A percentile compares a stretch with the other conserved stretches of the same genome.
phyloP scores from a whole-genome alignment of 768 basidiomycete genomes.

The Mycena vulgaris region DNA sequence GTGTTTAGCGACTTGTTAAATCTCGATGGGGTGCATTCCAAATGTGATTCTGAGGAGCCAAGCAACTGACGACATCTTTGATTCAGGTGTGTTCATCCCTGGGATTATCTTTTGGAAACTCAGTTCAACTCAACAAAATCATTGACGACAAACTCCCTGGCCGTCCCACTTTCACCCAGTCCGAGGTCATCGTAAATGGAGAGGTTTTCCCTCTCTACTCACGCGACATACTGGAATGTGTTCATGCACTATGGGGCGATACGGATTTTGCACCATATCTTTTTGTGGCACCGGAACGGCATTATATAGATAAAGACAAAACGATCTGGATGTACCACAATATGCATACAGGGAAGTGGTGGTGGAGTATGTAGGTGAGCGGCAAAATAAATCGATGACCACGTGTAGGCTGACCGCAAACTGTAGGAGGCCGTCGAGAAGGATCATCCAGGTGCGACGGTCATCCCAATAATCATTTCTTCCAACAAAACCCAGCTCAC shows the following conservation, averaged over 20 bases:
- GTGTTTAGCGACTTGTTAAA: too few species aligned
- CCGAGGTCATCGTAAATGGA: conserved; percentile 39
- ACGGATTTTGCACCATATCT: conserved; percentile 45
- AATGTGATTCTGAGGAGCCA: too few species aligned
- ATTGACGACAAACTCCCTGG: conserved; percentile 45
- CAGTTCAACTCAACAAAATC: conserved; percentile 43
- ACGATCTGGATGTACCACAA: conserved; percentile 45
- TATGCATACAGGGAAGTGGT: conserved; percentile 54
- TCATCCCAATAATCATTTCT: background rate
- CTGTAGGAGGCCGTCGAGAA: background rate
- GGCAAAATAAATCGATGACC: conserved; percentile 1
- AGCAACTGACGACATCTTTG: too few species aligned
- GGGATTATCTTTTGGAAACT: background rate
- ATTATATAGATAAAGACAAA: conserved; percentile 43
- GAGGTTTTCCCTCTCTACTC: conserved; percentile 44
- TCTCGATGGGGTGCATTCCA: too few species aligned
- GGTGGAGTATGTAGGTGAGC: conserved; percentile 53
- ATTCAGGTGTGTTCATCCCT: background rate
- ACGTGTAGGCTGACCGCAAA: too few species aligned
- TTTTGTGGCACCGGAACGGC: conserved; percentile 46
- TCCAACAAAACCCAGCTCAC: conserved; percentile 1
- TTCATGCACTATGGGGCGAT: conserved; percentile 47
- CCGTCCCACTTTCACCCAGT: conserved; percentile 33
- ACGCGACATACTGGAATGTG: conserved; percentile 47
- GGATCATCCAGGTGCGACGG: background rate